Base-by-base conservation (phyloP, 1,284 basidiomycete species). In the Ustilago trichophora region DNA sequence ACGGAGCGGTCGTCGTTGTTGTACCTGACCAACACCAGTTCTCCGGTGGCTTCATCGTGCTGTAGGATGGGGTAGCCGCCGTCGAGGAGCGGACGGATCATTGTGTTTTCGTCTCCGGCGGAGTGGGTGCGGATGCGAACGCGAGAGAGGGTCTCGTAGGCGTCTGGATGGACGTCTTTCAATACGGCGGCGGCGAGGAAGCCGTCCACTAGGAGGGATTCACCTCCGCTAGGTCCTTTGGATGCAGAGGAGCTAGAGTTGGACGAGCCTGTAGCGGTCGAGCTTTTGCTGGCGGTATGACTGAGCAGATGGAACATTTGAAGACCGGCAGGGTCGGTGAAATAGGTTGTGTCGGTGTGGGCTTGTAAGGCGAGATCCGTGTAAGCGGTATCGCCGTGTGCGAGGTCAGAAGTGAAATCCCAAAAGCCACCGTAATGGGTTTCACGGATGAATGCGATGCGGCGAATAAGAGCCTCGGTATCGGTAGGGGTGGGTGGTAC, bases 281-380 rank as follows among this genome's bases (percentile, higher is more conserved):
- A 49, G 25, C 42, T 37, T 19, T 65, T 65, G 34, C 51, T 52
- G 1, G 66, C 55, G 0, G 62, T 65, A 27, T 80, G 76, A 0
- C 89, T 90, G 31, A 98, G 88, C 26, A 97, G 86, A 81, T 98
- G 95, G 84, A 98, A 98, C 50, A 97, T 85, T 80, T 98, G 95
- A 21, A 98, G 84, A 3, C 95, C 94, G 42, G 90, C 91, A 0
- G 95, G 77, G 40, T 79, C 77, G 38, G 66, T 77, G 24, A 78
- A 78, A 83, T 97, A 97, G 2, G 94, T 95, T 42, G 91, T 96
- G 76, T 98, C 95, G 1, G 94, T 98, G 80, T 98, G 95, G 0
- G 92, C 93, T 8, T 88, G 88, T 5, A 98, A 87, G 1, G 90
- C 90, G 34, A 96, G 83, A 18, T 89, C 91, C 7, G 93, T 94